Evolutionary conservation across 768 basidiomycete species (phyloP), one percentile per base, ranked within the genome.

Genomic region (Gloeostereum incarnatum): DNA sequence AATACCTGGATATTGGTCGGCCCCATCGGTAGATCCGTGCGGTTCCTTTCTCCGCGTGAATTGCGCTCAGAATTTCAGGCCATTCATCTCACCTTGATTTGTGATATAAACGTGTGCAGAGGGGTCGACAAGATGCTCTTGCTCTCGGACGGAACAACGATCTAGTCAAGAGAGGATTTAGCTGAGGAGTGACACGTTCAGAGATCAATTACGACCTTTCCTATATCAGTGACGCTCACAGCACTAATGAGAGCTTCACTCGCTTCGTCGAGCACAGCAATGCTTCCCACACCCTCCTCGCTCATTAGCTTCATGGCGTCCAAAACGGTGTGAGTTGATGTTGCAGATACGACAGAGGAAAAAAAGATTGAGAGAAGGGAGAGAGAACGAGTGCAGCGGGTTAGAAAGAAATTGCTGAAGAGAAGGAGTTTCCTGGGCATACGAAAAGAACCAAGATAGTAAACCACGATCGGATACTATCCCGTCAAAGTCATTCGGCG

Each of bases 221-320:
- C 84, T 25, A 90, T 66, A 52, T 90, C 87, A 5, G 84, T 88
- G 4, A 87, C 87, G 51, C 82, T 86, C 25, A 88, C 77, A 2
- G 83, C 81, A 42, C 86, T 84, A 39, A 84, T 55, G 39, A 89
- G 56, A 31, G 58, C 66, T 3, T 81, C 76, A 2, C 55, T 65
- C 21, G 75, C 76, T 34, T 80, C 78, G 32, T 85, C 81, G 4
- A 84, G 53, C 3, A 89, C 80, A 11, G 86, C 87, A 31, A 88
- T 66, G 48, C 81, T 87, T 51, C 85, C 87, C 18, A 90, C 84
- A 17, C 87, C 87, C 50, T 82, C 73, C 43, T 86, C 83, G 48
- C 83, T 86, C 86, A 90, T 88, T 20, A 83, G 63, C 42, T 67
- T 75, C 87, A 90, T 90, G 4, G 85, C 85, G 53, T 86, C 81